A percentile compares a stretch with the other conserved stretches of the same genome.
These are phyloP conservation scores for Scleroderma bovista DNA, from an alignment of 768 basidiomycete species.

Conservation along the genomic window DNA sequence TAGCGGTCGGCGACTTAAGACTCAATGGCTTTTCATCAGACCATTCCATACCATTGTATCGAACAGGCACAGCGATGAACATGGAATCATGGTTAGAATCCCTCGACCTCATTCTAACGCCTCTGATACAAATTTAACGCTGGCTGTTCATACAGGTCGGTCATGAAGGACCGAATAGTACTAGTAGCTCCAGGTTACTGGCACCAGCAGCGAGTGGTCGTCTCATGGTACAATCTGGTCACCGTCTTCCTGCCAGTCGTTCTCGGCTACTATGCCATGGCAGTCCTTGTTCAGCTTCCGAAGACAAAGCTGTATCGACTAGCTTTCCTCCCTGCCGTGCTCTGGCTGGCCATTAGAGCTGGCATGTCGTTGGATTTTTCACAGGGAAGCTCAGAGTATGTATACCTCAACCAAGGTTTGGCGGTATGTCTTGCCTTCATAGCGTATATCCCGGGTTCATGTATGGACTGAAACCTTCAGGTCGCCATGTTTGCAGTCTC, in stretches of 20 bases:
- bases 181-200: too few species aligned
- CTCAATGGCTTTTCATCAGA: too few species aligned
- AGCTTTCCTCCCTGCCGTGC: conserved; percentile 40
- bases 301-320: conserved; percentile 23
- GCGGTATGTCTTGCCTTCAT: conserved; percentile 1
- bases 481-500: conserved; percentile 18
- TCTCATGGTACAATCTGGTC: not conserved
- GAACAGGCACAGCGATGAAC: too few species aligned
- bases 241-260: not conserved
- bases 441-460: not conserved
- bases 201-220: not conserved
- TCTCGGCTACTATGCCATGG: not conserved
- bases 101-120: too few species aligned
- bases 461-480: conserved; percentile 9
- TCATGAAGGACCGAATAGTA: not conserved
- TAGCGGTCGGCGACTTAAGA: too few species aligned
- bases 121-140: too few species aligned
- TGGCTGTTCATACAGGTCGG: not conserved
- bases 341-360: conserved; percentile 38
- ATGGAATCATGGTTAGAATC: too few species aligned
- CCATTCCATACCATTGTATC: too few species aligned
- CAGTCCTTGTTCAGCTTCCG: not conserved
- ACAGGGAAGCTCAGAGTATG: not conserved
- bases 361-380: conserved; percentile 12
- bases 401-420: conserved; percentile 4